Percentiles rank a stretch among this genome's conserved stretches.
phyloP scores from a whole-genome alignment of 1,284 basidiomycete genomes.

The Trametes pubescens region DNA sequence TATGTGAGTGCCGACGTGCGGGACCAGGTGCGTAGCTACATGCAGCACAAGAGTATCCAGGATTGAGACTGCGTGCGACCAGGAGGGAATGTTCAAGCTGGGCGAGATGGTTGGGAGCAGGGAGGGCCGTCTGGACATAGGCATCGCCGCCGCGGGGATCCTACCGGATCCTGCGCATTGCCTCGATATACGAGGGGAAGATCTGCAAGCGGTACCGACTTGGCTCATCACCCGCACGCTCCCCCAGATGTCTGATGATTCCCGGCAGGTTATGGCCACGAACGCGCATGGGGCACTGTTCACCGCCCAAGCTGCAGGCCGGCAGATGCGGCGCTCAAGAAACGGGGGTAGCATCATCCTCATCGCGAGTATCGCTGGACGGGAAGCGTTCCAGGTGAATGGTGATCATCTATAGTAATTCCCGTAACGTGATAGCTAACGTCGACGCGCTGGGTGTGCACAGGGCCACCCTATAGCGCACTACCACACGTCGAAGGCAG shows the following conservation, averaged over 20 bases:
- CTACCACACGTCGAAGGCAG: slow-evolving; percentile 85
- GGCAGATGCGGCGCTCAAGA: slow-evolving; percentile 75
- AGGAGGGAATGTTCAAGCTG: slow-evolving; percentile 59
- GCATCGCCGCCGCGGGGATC: slow-evolving; percentile 72
- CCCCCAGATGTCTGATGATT: not conserved
- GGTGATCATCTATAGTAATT: not conserved
- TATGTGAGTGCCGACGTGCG: slow-evolving; percentile 73
- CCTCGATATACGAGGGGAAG: slow-evolving; percentile 70
- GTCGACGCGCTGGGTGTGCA: not conserved
- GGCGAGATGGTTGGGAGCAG: slow-evolving; percentile 65
- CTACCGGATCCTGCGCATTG: slow-evolving; percentile 66
- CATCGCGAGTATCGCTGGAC: slow-evolving; percentile 86
- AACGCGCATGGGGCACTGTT: slow-evolving; percentile 82
- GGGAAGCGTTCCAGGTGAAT: not conserved
- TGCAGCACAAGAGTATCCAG: not conserved
- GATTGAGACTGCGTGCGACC: too few species aligned
- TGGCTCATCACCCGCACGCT: not conserved
- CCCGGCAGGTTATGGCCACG: slow-evolving; percentile 67
- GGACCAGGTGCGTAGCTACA: slow-evolving; percentile 53
- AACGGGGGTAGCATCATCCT: slow-evolving; percentile 81
- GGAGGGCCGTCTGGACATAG: slow-evolving; percentile 75
- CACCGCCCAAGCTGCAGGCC: slow-evolving; percentile 81
- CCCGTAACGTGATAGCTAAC: too few species aligned
- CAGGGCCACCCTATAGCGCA: slow-evolving; percentile 68
- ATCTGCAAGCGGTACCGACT: slow-evolving; percentile 62